A percentile compares a stretch with the other conserved stretches of the same genome.
Conservation (phyloP, 1,284 basidiomycete genomes). For the Coniferiporia weirii region DNA sequence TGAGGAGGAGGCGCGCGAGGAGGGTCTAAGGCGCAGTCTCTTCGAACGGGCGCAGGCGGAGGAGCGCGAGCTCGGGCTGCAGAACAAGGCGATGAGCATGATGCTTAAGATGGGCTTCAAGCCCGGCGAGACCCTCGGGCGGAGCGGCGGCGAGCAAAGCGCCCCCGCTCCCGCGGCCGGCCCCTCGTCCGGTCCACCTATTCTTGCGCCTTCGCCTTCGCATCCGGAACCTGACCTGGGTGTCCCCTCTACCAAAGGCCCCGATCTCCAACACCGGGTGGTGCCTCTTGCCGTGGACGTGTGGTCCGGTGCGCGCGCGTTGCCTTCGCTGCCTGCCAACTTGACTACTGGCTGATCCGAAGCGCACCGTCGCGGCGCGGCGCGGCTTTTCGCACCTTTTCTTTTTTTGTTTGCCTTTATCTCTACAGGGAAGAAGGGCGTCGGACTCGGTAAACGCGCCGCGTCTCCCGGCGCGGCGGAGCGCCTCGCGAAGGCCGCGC, state of each 20-base stretch:
- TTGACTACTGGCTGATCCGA: background rate
- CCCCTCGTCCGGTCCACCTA: constrained; percentile 1
- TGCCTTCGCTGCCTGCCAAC: background rate
- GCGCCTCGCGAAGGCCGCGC: constrained; percentile 67
- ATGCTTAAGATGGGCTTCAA: constrained; percentile 91
- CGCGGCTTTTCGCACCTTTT: background rate
- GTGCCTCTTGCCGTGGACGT: constrained; percentile 68
- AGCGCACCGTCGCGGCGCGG: too few relatives aligned
- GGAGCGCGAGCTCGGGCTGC: constrained; percentile 34
- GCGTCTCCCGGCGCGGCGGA: constrained; percentile 57
- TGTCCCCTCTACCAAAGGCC: constrained; percentile 10
- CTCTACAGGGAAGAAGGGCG: constrained; percentile 63
- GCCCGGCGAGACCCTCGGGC: constrained; percentile 70
- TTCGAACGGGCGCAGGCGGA: constrained; percentile 72
- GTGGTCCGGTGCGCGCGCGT: constrained; percentile 58
- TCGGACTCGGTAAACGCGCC: constrained; percentile 65
- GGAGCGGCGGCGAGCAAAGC: constrained; percentile 25
- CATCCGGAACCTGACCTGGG: background rate
- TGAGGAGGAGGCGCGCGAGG: constrained; percentile 70
- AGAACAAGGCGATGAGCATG: constrained; percentile 73
- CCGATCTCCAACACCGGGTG: constrained; percentile 36
- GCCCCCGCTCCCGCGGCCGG: constrained; percentile 17
- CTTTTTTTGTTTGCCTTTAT: background rate
- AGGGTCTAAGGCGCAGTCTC: constrained; percentile 70
- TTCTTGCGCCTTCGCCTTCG: background rate